These are phyloP conservation scores for Yamadazyma triangularis DNA, from an alignment of 1,139 yeast species.

Conservation along the genomic window DNA sequence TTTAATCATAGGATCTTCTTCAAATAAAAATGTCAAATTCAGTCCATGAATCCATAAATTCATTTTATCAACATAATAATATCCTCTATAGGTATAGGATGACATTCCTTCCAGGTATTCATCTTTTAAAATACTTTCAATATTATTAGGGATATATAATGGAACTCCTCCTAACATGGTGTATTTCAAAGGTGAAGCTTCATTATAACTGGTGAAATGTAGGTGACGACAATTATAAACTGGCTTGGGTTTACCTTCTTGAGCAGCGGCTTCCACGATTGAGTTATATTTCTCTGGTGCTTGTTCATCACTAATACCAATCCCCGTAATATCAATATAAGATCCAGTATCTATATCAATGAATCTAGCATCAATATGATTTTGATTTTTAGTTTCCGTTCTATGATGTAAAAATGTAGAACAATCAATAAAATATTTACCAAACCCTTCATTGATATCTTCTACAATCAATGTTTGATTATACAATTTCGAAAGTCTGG, in stretches of 20 bases:
- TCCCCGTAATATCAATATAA: conserved; percentile 65
- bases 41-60: conserved; percentile 25
- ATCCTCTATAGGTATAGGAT: conserved; percentile 17
- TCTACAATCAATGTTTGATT: conserved; percentile 37
- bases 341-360: conserved; percentile 74
- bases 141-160: conserved; percentile 28
- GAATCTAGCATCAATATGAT: conserved; percentile 79
- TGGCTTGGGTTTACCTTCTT: conserved; percentile 15
- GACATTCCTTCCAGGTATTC: conserved; percentile 29
- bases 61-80: conserved; percentile 28
- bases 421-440: conserved; percentile 40
- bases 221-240: conserved; percentile 43
- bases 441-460: conserved; percentile 23
- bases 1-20: conserved; percentile 15
- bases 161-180: conserved; percentile 31
- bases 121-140: conserved; percentile 20
- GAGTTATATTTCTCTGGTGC: conserved; percentile 29
- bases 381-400: conserved; percentile 33
- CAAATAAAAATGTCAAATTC: conserved; percentile 15
- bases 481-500: conserved; percentile 22
- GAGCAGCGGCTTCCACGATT: conserved; percentile 6
- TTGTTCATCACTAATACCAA: conserved; percentile 34
- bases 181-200: conserved; percentile 26
- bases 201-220: conserved; percentile 33
- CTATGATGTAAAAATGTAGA: conserved; percentile 33